A percentile compares a stretch with the other conserved stretches of the same genome.
Evolutionary conservation across 495 filamentous ascomycete species (phyloP).

Genomic region (Terfezia boudieri): DNA sequence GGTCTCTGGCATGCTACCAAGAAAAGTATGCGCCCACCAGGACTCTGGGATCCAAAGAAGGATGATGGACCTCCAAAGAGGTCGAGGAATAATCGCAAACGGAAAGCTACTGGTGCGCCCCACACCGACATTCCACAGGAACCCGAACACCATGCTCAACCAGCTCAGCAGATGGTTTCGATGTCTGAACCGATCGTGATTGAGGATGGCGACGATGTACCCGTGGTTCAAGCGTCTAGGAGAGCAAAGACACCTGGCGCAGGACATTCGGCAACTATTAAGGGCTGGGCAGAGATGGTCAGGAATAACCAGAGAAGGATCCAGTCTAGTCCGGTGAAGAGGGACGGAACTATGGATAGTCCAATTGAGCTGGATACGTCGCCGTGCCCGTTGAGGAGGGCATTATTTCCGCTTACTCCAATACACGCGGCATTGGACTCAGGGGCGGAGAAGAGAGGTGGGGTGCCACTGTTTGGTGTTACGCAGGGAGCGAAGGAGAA

Average conservation of each 20-base stretch:
- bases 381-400: conserved; percentile 38
- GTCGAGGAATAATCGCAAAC: conserved; percentile 24
- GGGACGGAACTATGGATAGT: conserved; percentile 38
- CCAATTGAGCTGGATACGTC: conserved; percentile 42
- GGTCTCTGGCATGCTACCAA: conserved; percentile 83
- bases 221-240: conserved; percentile 1
- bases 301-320: conserved; percentile 40
- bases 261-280: conserved; percentile 14
- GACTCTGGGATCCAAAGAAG: conserved; percentile 47
- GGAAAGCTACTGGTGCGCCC: conserved; percentile 19
- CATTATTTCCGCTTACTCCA: conserved; percentile 37
- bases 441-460: conserved; percentile 13
- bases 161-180: not conserved
- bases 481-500: conserved; percentile 29
- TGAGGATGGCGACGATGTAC: conserved; percentile 10
- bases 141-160: not conserved
- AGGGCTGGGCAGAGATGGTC: conserved; percentile 29
- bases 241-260: conserved; percentile 19
- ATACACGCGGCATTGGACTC: conserved; percentile 15
- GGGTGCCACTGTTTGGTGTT: conserved; percentile 6
- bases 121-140: conserved; percentile 5
- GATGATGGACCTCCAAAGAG: conserved; percentile 27
- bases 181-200: conserved; percentile 14
- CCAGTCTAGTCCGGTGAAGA: conserved; percentile 48
- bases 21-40: conserved; percentile 57